Base-by-base conservation (phyloP, 2,329 filamentous ascomycete genomes). In the Volutella citrinella region DNA sequence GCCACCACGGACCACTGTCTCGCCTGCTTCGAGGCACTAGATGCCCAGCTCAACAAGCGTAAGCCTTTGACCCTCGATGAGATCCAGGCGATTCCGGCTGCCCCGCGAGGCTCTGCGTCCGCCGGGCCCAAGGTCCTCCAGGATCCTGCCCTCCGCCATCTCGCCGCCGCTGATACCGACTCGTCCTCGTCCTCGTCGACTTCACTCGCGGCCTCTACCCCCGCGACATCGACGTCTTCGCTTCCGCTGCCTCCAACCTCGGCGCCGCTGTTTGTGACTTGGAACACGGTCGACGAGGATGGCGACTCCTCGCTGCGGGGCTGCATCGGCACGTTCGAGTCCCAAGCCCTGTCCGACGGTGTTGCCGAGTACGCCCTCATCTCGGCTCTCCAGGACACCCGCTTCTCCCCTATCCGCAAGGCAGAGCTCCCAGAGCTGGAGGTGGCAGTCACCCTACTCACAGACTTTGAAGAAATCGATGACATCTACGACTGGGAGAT, bases 301-400 rank as follows among this genome's bases (percentile, higher is more conserved):
- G 52, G 51, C 43, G 55, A 60, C 21, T 37, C 82, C 57, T 76
- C 75, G 16, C 76, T 98, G 25, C 83, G 93, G 40, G 93, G 93
- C 40, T 98, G 93, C 70, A 97, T 98, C 57, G 93, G 93, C 49
- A 98, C 91, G 4, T 98, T 97, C 55, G 85, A 90, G 54, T 61
- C 81, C 3, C 79, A 87, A 52, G 78, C 84, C 30, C 76, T 98
- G 10, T 72, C 80, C 19, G 64, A 76, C 2, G 90, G 89, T 5
- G 68, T 98, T 26, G 70, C 79, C 32, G 80, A 79, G 41, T 97
- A 96, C 64, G 85, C 90, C 28, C 66, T 95, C 47, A 93, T 84
- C 32, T 89, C 90, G 60, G 79, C 79, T 4, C 63, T 84, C 15
- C 65, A 80, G 36, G 80, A 84, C 61, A 70, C 63, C 40, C 78